Evolutionary conservation across 1,139 yeast genomes (phyloP).

Genomic region (Suhomyces taliae): DNA sequence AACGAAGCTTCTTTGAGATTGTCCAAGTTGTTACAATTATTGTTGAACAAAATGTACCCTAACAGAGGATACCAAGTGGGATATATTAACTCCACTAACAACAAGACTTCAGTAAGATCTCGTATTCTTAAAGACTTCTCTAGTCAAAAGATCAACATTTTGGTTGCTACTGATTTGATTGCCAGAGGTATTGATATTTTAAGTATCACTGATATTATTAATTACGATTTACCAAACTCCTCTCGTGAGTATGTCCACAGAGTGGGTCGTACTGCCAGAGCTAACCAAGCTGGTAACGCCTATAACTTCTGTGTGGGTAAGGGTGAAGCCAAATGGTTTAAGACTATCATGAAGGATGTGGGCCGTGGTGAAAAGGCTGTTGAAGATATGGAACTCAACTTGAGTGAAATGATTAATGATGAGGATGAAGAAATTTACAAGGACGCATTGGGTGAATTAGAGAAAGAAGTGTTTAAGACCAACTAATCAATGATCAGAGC

Average conservation of each 20-base stretch:
- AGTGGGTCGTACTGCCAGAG: slow-evolving; percentile 96
- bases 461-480: slow-evolving; percentile 19
- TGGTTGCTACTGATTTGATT: slow-evolving; percentile 89
- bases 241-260: slow-evolving; percentile 92
- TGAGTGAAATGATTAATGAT: slow-evolving; percentile 20
- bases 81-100: slow-evolving; percentile 47
- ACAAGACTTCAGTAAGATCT: slow-evolving; percentile 41
- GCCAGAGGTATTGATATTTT: slow-evolving; percentile 91
- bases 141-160: slow-evolving; percentile 47
- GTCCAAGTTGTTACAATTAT: slow-evolving; percentile 54
- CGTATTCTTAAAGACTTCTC: slow-evolving; percentile 59
- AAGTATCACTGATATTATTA: slow-evolving; percentile 71
- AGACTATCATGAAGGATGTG: slow-evolving; percentile 47
- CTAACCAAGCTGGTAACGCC: slow-evolving; percentile 74
- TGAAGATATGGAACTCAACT: slow-evolving; percentile 23
- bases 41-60: slow-evolving; percentile 33
- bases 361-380: slow-evolving; percentile 29
- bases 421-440: slow-evolving; percentile 30
- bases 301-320: slow-evolving; percentile 68
- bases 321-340: slow-evolving; percentile 72
- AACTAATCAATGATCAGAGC: no score
- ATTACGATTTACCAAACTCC: slow-evolving; percentile 87
- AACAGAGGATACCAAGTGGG: slow-evolving; percentile 17
- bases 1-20: slow-evolving; percentile 84
- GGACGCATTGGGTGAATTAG: slow-evolving; percentile 26